Percentiles rank a stretch among this genome's conserved stretches.
These are phyloP conservation scores for Euptelea pleiosperma DNA, from an alignment of 164 flowering plant genomes.

Conservation along the genomic window DNA sequence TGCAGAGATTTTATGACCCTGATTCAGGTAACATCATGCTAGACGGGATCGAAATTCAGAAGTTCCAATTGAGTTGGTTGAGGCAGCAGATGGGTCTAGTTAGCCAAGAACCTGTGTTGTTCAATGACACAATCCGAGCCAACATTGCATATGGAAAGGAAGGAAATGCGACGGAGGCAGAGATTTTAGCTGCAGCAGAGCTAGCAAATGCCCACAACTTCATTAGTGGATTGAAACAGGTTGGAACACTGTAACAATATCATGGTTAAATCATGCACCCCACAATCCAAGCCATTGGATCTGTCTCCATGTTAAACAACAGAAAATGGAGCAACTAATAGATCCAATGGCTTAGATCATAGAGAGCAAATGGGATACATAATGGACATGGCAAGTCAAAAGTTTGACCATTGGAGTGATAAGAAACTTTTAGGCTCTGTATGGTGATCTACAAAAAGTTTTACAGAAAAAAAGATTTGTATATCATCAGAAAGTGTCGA, in stretches of 20 bases:
- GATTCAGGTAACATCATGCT: conserved; percentile 28
- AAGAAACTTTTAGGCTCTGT: no score
- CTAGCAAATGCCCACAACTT: conserved; percentile 32
- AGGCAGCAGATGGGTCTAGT: conserved; percentile 34
- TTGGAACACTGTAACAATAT: conserved; percentile 6
- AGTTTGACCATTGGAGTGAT: no score
- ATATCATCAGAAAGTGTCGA: no score
- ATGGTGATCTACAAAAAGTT: no score
- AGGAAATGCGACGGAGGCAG: conserved; percentile 26
- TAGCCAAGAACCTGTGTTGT: conserved; percentile 34
- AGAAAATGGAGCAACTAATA: no score
- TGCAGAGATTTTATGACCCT: conserved; percentile 35
- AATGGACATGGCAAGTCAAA: no score
- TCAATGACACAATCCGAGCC: conserved; percentile 34
- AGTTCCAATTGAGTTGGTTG: conserved; percentile 26
- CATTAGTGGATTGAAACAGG: conserved; percentile 24
- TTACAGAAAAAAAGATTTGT: no score
- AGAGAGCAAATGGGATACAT: no score
- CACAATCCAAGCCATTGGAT: no score
- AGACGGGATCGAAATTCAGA: conserved; percentile 30
- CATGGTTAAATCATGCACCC: neutral
- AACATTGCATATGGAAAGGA: conserved; percentile 39
- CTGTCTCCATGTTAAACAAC: no score
- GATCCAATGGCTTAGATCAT: neutral
- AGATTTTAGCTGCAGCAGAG: conserved; percentile 25